These are phyloP conservation scores for Zymoseptoria pseudotritici DNA, from an alignment of 2,329 filamentous ascomycete species.

Conservation along the genomic window DNA sequence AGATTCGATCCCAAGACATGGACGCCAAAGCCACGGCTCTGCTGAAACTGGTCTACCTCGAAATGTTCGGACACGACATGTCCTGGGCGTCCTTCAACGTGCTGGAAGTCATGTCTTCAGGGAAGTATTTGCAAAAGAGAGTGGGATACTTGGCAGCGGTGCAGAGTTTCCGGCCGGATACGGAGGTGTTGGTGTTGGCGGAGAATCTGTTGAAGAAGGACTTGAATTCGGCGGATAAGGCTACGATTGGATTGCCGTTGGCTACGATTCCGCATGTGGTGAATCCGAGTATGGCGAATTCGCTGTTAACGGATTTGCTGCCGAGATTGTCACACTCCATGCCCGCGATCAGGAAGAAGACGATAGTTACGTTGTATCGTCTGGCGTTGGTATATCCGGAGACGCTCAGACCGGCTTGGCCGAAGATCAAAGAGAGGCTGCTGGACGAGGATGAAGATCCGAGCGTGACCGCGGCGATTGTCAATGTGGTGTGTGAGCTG, in stretches of 20 bases:
- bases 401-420: constrained; percentile 85
- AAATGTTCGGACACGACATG: constrained; percentile 99
- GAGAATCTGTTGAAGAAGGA: constrained; percentile 97
- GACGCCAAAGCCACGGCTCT: constrained; percentile 95
- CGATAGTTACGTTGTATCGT: constrained; percentile 87
- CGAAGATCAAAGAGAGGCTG: constrained; percentile 89
- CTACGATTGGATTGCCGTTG: constrained; percentile 77
- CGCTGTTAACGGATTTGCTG: constrained; percentile 76
- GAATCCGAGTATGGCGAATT: constrained; percentile 84
- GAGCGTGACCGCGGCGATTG: constrained; percentile 88
- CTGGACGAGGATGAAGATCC: constrained; percentile 85
- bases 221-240: constrained; percentile 62
- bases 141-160: constrained; percentile 92
- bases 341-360: constrained; percentile 85
- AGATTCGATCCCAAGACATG: constrained; percentile 91
- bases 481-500: constrained; percentile 94
- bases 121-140: constrained; percentile 90
- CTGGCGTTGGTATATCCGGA: constrained; percentile 95
- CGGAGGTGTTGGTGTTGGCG: constrained; percentile 93
- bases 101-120: constrained; percentile 95
- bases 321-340: constrained; percentile 82
- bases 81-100: constrained; percentile 99
- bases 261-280: constrained; percentile 90
- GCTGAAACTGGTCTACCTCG: constrained; percentile 91
- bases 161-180: constrained; percentile 91